These are phyloP conservation scores for Penicillium simplicissimum DNA, from an alignment of 495 filamentous ascomycete genomes.

Conservation along the genomic window DNA sequence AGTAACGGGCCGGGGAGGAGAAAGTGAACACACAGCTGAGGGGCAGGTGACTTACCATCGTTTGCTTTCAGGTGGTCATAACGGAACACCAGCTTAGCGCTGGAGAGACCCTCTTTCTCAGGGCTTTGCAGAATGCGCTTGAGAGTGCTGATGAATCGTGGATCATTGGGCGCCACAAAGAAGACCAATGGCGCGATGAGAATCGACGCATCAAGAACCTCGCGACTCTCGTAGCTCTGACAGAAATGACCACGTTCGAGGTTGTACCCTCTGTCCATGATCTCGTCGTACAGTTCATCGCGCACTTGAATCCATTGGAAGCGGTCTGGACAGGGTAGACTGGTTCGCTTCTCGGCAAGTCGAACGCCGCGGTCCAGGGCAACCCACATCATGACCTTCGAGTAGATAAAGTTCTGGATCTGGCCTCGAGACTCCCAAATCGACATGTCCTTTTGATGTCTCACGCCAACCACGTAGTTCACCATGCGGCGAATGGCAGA, in stretches of 20 bases:
- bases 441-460: slow-evolving; percentile 67
- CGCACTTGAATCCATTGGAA: slow-evolving; percentile 59
- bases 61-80: slow-evolving; percentile 66
- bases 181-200: slow-evolving; percentile 73
- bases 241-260: slow-evolving; percentile 62
- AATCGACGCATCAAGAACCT: slow-evolving; percentile 68
- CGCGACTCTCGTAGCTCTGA: slow-evolving; percentile 69
- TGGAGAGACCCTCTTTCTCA: slow-evolving; percentile 71
- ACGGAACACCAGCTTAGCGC: slow-evolving; percentile 68
- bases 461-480: slow-evolving; percentile 48
- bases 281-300: slow-evolving; percentile 68
- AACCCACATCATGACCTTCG: slow-evolving; percentile 76
- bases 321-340: slow-evolving; percentile 66
- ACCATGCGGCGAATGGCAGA: slow-evolving; percentile 58
- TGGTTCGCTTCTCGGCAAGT: slow-evolving; percentile 65
- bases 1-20: slow-evolving; percentile 12
- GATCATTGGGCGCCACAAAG: slow-evolving; percentile 73
- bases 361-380: slow-evolving; percentile 71
- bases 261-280: slow-evolving; percentile 71
- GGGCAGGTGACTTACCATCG: slow-evolving; percentile 53
- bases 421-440: slow-evolving; percentile 76
- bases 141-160: slow-evolving; percentile 67
- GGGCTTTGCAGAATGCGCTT: slow-evolving; percentile 65
- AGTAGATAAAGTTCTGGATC: slow-evolving; percentile 72
- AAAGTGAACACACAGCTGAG: neutral